Evolutionary conservation across 2,329 filamentous ascomycete genomes (phyloP).

Genomic region (Botrytis deweyae): DNA sequence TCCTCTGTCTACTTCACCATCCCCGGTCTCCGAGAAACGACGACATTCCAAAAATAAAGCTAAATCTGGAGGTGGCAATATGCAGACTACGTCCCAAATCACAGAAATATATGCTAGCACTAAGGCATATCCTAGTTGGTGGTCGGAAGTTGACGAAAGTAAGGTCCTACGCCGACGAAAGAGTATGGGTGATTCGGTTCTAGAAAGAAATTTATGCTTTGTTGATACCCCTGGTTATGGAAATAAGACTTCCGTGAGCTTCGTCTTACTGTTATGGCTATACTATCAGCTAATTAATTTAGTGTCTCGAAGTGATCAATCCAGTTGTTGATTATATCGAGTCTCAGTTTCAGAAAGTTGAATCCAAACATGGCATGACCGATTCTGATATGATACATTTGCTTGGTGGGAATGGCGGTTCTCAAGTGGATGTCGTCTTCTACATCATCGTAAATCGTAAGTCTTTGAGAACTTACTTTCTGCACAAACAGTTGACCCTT

Average conservation of each 20-base stretch:
- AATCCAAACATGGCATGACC: slow-evolving; percentile 59
- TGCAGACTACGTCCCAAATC: slow-evolving; percentile 45
- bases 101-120: slow-evolving; percentile 77
- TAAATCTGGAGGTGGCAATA: slow-evolving; percentile 30
- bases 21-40: slow-evolving; percentile 35
- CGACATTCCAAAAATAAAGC: slow-evolving; percentile 35
- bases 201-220: slow-evolving; percentile 93
- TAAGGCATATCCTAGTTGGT: slow-evolving; percentile 85
- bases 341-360: slow-evolving; percentile 62
- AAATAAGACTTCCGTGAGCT: slow-evolving; percentile 51
- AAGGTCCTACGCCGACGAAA: slow-evolving; percentile 60
- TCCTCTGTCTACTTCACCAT: slow-evolving; percentile 42
- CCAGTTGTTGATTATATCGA: slow-evolving; percentile 71
- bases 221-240: slow-evolving; percentile 76
- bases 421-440: slow-evolving; percentile 80
- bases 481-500: slow-evolving; percentile 28
- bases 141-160: slow-evolving; percentile 73
- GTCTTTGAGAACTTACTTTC: slow-evolving; percentile 31
- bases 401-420: slow-evolving; percentile 77
- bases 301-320: slow-evolving; percentile 57
- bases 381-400: slow-evolving; percentile 75
- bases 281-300: slow-evolving; percentile 36
- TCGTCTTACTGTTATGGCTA: slow-evolving; percentile 20
- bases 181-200: slow-evolving; percentile 70
- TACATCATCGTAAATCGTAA: slow-evolving; percentile 76